Evolutionary conservation across 768 basidiomycete genomes (phyloP).

Genomic region (Pleurotus salmoneostramineus): DNA sequence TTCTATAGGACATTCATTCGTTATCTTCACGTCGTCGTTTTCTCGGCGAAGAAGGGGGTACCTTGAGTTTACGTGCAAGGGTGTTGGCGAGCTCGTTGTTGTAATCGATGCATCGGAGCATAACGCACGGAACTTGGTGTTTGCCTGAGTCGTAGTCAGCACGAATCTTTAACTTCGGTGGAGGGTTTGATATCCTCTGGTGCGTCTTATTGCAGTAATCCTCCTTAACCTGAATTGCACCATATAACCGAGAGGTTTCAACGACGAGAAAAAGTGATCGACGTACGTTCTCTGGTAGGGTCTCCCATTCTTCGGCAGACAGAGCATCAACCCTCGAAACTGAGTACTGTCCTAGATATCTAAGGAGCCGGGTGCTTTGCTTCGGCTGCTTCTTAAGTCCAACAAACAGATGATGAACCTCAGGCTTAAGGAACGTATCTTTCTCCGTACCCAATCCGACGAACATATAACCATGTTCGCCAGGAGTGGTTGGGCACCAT

Average conservation of each 20-base stretch:
- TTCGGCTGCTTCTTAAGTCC: constrained; percentile 25
- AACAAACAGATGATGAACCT: constrained; percentile 42
- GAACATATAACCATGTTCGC: constrained; percentile 53
- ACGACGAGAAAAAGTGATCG: background rate
- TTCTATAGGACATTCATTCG: constrained; percentile 1
- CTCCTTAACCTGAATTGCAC: constrained; percentile 21
- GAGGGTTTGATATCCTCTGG: constrained; percentile 31
- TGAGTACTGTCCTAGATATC: constrained; percentile 43
- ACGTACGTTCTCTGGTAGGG: constrained; percentile 35
- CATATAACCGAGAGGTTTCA: background rate
- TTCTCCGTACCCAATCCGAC: constrained; percentile 47
- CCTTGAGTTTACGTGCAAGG: constrained; percentile 6
- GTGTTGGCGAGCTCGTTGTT: constrained; percentile 31
- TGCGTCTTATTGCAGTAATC: constrained; percentile 35
- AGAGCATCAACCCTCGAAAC: constrained; percentile 38
- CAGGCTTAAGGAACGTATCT: constrained; percentile 33
- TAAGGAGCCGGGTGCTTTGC: constrained; percentile 27
- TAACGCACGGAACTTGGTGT: constrained; percentile 44
- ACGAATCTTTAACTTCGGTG: constrained; percentile 28
- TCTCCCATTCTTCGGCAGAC: constrained; percentile 41
- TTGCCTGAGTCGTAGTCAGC: constrained; percentile 41
- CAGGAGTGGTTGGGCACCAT: constrained; percentile 47
- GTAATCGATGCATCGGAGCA: constrained; percentile 41
- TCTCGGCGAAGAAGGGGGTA: constrained; percentile 1
- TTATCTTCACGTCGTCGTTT: constrained; percentile 5